These are phyloP conservation scores for Symbiodinium natans DNA, from an alignment of 73 alveolate species.

Conservation along the genomic window DNA sequence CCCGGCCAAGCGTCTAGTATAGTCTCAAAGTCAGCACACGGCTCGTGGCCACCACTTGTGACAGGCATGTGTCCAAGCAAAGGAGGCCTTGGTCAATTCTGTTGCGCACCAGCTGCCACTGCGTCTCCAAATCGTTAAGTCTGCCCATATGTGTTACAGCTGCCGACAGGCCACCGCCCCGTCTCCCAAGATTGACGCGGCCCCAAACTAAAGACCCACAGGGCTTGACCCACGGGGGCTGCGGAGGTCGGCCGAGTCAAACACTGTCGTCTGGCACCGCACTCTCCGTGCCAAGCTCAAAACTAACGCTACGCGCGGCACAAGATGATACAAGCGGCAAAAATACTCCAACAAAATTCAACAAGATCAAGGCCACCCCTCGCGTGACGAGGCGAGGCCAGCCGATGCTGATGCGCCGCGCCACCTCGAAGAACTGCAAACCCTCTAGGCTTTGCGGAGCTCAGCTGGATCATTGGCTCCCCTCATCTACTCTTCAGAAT, in stretches of 20 bases:
- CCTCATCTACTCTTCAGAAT: no score
- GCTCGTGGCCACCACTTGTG: background rate
- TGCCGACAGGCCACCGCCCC: background rate
- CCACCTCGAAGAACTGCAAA: no score
- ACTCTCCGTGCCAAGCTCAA: no score
- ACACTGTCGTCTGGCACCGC: no score
- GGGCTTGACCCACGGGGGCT: slow-evolving; percentile 13
- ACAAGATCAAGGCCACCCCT: no score
- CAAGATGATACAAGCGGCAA: no score
- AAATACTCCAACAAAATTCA: no score
- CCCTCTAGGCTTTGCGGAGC: no score
- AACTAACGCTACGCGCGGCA: no score
- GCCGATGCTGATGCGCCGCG: no score
- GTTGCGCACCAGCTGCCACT: background rate
- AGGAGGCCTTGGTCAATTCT: background rate
- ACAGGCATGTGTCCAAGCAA: background rate
- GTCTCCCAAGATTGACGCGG: background rate
- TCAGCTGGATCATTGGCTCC: no score
- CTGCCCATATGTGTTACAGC: background rate
- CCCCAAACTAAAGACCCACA: background rate
- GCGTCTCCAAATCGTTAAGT: background rate
- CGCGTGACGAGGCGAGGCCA: no score
- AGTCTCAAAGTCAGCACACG: slow-evolving; percentile 8
- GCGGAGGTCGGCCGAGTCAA: background rate
- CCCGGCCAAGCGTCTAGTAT: background rate